Evolutionary conservation across 495 filamentous ascomycete genomes (phyloP), one percentile per base, ranked within the genome.

Genomic region (Neurospora pannonica): DNA sequence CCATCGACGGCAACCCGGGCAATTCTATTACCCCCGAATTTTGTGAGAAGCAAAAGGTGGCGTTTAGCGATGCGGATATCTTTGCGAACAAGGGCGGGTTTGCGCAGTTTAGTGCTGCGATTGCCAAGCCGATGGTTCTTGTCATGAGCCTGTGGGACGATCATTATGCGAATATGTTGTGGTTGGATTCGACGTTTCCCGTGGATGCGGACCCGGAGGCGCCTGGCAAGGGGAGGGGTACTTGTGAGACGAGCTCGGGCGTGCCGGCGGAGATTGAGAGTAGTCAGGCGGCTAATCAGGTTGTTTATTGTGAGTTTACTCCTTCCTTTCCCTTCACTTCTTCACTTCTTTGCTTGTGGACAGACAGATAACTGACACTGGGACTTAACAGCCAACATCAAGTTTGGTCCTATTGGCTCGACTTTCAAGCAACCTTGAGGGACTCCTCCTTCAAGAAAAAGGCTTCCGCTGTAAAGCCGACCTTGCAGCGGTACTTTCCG

Each of bases 101-200:
- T 73, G 74, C 77, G 19, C 78, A 81, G 60, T 89, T 93, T 83
- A 84, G 88, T 72, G 76, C 82, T n/a, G 88, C 83, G 21, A 75
- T 92, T 24, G 80, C 77, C 5, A 69, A 83, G 17, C 89, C 87
- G 70, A 90, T 93, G 90, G 92, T 92, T 42, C 86, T 93, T 28
- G 90, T 91, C 77, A 86, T 93, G 87, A 89, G 87, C 75, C 80
- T 93, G 77, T 93, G 92, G 92, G 91, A 92, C 78, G 92, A 93
- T 81, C 88, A 93, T 83, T 83, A 86, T 77, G 83, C 88, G 82
- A 87, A 92, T 83, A 94, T 94, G 92, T 86, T 91, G 73, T 94
- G 92, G 92, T 88, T 95, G 75, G 92, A 94, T 85, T 89, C 89
- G 79, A 87, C 83, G 82, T 93, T 91, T 84, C 92, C 92, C 2